These are phyloP conservation scores for Pseudoperonospora humuli DNA, from an alignment of 352 stramenopile genomes.

Conservation along the genomic window DNA sequence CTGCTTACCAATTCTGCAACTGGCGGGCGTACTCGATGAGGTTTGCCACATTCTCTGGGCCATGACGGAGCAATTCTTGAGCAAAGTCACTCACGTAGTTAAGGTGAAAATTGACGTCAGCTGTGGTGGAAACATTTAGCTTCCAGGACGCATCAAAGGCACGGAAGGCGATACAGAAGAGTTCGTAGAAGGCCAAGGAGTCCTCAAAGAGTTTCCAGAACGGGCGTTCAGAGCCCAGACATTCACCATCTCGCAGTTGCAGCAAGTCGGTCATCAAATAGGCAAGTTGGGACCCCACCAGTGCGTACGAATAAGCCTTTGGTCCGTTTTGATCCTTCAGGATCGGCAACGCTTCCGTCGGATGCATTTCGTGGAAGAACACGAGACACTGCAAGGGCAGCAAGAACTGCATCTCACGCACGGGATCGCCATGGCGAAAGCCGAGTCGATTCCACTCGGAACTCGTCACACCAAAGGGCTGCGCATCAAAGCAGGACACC, in stretches of 20 bases:
- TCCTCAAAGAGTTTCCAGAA: slow-evolving; percentile 86
- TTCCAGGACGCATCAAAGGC: slow-evolving; percentile 69
- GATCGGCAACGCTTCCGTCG: slow-evolving; percentile 53
- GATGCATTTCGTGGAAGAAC: slow-evolving; percentile 76
- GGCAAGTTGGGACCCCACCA: slow-evolving; percentile 42
- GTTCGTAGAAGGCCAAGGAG: slow-evolving; percentile 73
- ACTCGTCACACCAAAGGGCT: slow-evolving; percentile 45
- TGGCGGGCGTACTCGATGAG: slow-evolving; percentile 66
- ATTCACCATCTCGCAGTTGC: slow-evolving; percentile 65
- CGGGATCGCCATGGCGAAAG: slow-evolving; percentile 58
- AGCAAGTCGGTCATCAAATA: slow-evolving; percentile 62
- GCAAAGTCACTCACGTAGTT: slow-evolving; percentile 62
- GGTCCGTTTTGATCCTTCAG: slow-evolving; percentile 50
- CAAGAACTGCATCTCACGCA: slow-evolving; percentile 60
- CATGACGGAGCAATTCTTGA: slow-evolving; percentile 61
- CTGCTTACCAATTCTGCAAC: slow-evolving; percentile 62
- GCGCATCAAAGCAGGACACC: slow-evolving; percentile 54
- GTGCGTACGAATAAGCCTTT: slow-evolving; percentile 55
- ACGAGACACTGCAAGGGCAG: slow-evolving; percentile 72
- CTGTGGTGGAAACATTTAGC: slow-evolving; percentile 30
- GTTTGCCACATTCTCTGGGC: slow-evolving; percentile 45
- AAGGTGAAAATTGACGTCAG: slow-evolving; percentile 56
- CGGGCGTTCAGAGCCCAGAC: slow-evolving; percentile 59
- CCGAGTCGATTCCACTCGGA: slow-evolving; percentile 51
- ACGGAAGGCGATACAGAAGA: slow-evolving; percentile 69